phyloP scores from a whole-genome alignment of 345 rosid species.

The Psidium friedrichsthalianum region DNA sequence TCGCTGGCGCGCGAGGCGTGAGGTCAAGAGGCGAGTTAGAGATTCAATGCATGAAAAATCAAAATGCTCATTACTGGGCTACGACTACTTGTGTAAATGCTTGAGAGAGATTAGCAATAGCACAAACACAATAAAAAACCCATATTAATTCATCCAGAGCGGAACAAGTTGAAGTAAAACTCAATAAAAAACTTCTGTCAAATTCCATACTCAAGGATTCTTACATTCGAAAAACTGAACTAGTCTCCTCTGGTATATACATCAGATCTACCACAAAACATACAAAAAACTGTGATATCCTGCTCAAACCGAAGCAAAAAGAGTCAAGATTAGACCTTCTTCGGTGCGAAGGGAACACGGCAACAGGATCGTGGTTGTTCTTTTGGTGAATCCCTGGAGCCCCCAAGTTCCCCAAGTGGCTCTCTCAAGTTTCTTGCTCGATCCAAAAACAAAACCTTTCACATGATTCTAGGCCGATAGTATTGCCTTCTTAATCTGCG shows the following conservation, averaged over 20 bases:
- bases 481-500: constrained; percentile 61
- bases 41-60: background rate
- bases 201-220: background rate
- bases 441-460: constrained; percentile 49
- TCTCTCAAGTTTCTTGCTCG: no score
- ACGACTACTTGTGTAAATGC: background rate
- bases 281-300: background rate
- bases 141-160: background rate
- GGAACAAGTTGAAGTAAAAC: background rate
- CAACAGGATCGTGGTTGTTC: constrained; percentile 4
- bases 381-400: constrained; percentile 4
- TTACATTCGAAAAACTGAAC: background rate
- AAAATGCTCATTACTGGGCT: background rate
- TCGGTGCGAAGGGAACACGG: background rate
- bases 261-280: background rate
- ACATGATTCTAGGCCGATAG: constrained; percentile 40
- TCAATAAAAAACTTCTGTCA: background rate
- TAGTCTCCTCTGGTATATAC: no score
- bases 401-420: constrained; percentile 7
- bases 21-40: background rate
- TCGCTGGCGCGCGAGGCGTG: no score
- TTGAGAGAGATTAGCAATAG: background rate
- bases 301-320: background rate
- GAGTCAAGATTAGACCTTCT: background rate
- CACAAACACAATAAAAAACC: background rate